Conservation (phyloP, 495 filamentous ascomycete species). For the Penicillium verhagenii region DNA sequence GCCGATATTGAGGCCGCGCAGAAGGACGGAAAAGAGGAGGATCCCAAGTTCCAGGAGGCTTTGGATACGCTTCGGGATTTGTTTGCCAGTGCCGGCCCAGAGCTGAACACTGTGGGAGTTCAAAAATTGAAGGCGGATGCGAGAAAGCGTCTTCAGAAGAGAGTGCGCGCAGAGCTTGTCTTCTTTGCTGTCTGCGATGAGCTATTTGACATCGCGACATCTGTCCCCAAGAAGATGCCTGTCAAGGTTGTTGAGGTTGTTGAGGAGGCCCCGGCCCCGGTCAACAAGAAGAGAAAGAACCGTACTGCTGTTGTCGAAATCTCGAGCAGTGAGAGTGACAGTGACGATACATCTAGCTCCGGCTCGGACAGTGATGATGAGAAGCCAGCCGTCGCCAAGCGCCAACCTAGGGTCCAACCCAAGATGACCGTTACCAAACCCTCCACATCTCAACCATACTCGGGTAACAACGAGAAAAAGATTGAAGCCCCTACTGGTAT, state of each 20-base stretch:
- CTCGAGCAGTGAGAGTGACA: conserved; percentile 29
- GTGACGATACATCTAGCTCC: no score
- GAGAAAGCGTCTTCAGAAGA: conserved; percentile 38
- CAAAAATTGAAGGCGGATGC: conserved; percentile 43
- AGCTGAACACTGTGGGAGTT: conserved; percentile 32
- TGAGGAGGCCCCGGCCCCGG: no score
- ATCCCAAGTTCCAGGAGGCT: conserved; percentile 54
- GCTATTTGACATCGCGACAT: conserved; percentile 32
- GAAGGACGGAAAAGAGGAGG: conserved; percentile 16
- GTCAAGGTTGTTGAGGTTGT: no score
- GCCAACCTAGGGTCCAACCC: background rate
- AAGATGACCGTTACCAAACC: background rate
- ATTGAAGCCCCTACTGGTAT: background rate
- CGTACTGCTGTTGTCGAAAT: conserved; percentile 46
- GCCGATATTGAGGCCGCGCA: conserved; percentile 34
- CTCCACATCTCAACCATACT: background rate
- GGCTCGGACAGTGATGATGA: conserved; percentile 46
- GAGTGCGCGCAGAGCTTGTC: conserved; percentile 47
- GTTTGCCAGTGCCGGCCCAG: conserved; percentile 22
- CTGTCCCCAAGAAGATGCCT: conserved; percentile 32
- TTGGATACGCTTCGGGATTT: conserved; percentile 43
- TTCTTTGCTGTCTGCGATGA: conserved; percentile 41
- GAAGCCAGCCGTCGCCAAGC: conserved; percentile 3
- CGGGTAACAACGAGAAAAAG: no score
- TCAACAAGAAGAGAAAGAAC: conserved; percentile 60